Evolutionary conservation across 768 basidiomycete species (phyloP).

Genomic region (Termitomyces bulborhizus): DNA sequence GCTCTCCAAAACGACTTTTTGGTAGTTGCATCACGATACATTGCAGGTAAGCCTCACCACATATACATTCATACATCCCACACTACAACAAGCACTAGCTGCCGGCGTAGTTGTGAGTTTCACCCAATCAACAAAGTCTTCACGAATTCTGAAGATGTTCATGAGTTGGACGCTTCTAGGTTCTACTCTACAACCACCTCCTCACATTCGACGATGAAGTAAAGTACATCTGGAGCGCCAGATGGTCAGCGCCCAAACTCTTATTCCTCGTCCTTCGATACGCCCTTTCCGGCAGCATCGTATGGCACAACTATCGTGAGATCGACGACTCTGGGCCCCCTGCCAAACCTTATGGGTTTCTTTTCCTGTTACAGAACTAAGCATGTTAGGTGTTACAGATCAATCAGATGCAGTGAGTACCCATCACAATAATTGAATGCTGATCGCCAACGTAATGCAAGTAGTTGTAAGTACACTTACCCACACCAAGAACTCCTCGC

Average conservation of each 20-base stretch:
- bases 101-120: slow-evolving; percentile 9
- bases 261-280: slow-evolving; percentile 36
- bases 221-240: slow-evolving; percentile 32
- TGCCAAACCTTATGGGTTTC: not conserved
- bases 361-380: not conserved
- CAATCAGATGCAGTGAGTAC: not conserved
- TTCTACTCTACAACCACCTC: slow-evolving; percentile 36
- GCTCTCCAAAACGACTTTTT: not conserved
- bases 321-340: not conserved
- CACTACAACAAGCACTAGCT: not conserved
- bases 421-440: not conserved
- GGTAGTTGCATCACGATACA: slow-evolving; percentile 1
- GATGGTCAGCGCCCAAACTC: slow-evolving; percentile 28
- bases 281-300: slow-evolving; percentile 23
- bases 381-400: not conserved
- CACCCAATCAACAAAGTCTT: too few relatives aligned
- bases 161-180: slow-evolving; percentile 11
- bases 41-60: not conserved
- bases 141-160: not conserved
- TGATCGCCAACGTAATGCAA: not conserved
- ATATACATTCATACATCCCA: too few relatives aligned
- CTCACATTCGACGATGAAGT: slow-evolving; percentile 35
- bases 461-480: slow-evolving; percentile 8
- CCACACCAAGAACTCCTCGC: not conserved
- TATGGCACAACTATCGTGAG: slow-evolving; percentile 9